phyloP scores from a whole-genome alignment of 371 early-diverging fungal species.

The Capniomyces stellatus region DNA sequence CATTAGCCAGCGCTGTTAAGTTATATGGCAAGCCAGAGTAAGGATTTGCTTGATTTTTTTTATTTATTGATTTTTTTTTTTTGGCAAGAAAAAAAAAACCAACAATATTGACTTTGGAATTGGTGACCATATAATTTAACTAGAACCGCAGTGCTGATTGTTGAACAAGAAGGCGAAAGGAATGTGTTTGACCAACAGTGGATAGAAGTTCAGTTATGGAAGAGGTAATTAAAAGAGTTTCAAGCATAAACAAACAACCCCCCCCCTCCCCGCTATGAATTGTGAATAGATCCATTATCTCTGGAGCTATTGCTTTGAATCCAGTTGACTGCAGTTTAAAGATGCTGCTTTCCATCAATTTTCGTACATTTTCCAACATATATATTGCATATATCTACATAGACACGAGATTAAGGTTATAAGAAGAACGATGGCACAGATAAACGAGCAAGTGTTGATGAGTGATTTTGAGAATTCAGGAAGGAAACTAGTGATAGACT shows the following conservation, averaged over 20 bases:
- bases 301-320: neutral
- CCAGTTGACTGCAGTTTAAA: neutral
- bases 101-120: too few species aligned
- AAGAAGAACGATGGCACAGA: conserved; percentile 26
- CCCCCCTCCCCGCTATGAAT: too few species aligned
- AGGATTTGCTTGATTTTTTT: too few species aligned
- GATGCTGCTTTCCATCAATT: neutral
- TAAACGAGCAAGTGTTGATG: conserved; percentile 19
- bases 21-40: conserved; percentile 56
- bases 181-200: conserved; percentile 89
- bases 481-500: conserved; percentile 27
- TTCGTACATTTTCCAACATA: neutral
- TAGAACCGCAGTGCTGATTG: conserved; percentile 72
- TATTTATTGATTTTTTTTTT: too few species aligned
- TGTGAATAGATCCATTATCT: too few species aligned
- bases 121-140: too few species aligned
- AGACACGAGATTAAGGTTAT: conserved; percentile 3
- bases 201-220: conserved; percentile 67
- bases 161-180: conserved; percentile 83
- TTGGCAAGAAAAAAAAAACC: too few species aligned
- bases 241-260: neutral
- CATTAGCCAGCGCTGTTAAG: conserved; percentile 62
- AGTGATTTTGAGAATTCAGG: conserved; percentile 7
- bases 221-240: conserved; percentile 36
- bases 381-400: neutral